Evolutionary conservation across 345 rosid species (phyloP).

Genomic region (Moricandia arvensis): DNA sequence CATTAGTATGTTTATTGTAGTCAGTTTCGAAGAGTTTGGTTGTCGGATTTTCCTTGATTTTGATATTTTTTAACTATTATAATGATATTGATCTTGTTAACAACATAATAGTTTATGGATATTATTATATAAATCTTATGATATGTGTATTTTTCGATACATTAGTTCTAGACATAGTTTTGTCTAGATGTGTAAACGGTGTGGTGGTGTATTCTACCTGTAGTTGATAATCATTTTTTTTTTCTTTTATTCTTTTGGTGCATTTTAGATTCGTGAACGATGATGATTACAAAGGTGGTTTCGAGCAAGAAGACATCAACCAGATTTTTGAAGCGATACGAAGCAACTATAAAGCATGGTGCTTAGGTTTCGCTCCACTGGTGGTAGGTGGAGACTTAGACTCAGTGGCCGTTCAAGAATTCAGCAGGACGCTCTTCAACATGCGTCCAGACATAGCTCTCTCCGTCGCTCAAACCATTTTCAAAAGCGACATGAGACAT

Average conservation of each 20-base stretch:
- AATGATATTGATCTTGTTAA: no score
- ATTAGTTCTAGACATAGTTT: no score
- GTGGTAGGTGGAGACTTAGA: slow-evolving; percentile 88
- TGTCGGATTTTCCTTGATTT: no score
- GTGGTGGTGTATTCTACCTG: no score
- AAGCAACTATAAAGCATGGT: slow-evolving; percentile 80
- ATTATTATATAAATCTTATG: no score
- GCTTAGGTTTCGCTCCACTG: slow-evolving; percentile 84
- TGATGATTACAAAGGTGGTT: slow-evolving; percentile 77
- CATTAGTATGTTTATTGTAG: no score
- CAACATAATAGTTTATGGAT: no score
- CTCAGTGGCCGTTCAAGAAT: slow-evolving; percentile 82
- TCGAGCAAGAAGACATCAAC: slow-evolving; percentile 72
- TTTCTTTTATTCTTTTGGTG: neutral
- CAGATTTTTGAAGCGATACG: slow-evolving; percentile 76
- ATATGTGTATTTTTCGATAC: no score
- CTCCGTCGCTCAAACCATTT: slow-evolving; percentile 62
- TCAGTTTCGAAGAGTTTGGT: no score
- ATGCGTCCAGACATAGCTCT: slow-evolving; percentile 93
- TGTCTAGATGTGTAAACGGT: no score
- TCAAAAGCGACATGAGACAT: slow-evolving; percentile 70
- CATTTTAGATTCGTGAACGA: slow-evolving; percentile 58
- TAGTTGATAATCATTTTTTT: no score
- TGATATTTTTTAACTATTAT: no score
- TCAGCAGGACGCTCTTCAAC: slow-evolving; percentile 86